A percentile compares a stretch with the other conserved stretches of the same genome.
phyloP scores from a whole-genome alignment of 345 rosid genomes.

The Clausena lansium region DNA sequence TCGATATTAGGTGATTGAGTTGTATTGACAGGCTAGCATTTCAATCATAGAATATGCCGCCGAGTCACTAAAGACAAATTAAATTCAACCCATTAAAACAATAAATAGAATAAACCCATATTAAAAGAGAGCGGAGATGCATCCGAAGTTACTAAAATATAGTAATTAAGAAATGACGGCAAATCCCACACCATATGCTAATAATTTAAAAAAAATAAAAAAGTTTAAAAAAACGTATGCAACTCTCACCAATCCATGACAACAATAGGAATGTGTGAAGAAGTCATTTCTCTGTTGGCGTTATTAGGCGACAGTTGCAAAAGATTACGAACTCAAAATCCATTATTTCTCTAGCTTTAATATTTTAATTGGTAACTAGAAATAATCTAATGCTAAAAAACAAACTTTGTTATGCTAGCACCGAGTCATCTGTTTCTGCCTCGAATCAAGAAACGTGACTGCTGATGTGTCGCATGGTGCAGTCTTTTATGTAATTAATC shows the following conservation, averaged over 20 bases:
- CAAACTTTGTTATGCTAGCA: not conserved
- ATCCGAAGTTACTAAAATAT: not conserved
- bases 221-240: not conserved
- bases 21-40: not conserved
- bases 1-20: not conserved
- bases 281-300: conserved; percentile 19
- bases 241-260: conserved; percentile 11
- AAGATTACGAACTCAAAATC: not conserved
- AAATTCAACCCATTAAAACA: not conserved
- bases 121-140: not conserved
- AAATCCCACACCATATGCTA: conserved; percentile 13
- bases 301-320: conserved; percentile 12
- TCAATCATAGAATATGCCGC: not conserved
- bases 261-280: not conserved
- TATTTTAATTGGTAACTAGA: not conserved
- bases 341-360: not conserved
- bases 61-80: not conserved
- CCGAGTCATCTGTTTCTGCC: not conserved
- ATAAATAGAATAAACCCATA: not conserved
- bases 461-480: not conserved
- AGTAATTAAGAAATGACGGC: not conserved
- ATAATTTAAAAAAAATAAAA: not conserved
- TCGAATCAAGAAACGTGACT: not conserved
- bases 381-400: not conserved
- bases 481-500: not conserved